phyloP scores from a whole-genome alignment of 208 protist genomes.

The Leishmania major region DNA sequence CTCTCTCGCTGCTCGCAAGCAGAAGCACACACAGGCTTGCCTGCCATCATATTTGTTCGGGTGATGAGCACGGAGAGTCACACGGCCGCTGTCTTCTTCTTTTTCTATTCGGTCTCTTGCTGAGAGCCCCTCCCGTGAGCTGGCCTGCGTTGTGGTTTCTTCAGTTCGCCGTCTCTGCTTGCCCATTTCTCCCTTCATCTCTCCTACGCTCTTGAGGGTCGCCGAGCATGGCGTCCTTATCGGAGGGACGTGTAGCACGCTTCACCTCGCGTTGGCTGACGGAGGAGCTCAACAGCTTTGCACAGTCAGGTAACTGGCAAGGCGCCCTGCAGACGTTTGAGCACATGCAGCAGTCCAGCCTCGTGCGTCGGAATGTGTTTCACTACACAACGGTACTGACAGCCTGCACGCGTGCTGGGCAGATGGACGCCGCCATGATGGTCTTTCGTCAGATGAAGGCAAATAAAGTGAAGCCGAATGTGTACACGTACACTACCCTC shows the following conservation, averaged over 20 bases:
- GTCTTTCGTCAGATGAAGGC: conserved; percentile 77
- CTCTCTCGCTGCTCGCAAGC: not conserved
- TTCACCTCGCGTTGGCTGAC: conserved; percentile 87
- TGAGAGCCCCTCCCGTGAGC: not conserved
- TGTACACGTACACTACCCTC: conserved; percentile 90
- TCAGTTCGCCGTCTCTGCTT: not conserved
- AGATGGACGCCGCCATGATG: conserved; percentile 67
- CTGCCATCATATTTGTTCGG: not conserved
- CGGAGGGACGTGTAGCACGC: conserved; percentile 57
- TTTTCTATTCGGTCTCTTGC: conserved; percentile 1
- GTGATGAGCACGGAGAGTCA: not conserved
- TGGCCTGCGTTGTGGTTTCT: not conserved
- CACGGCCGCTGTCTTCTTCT: not conserved
- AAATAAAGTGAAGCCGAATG: conserved; percentile 75
- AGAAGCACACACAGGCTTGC: not conserved
- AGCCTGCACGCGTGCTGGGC: conserved; percentile 73
- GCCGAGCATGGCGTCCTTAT: conserved; percentile 64
- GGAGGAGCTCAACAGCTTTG: conserved; percentile 80
- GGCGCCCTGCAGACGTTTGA: conserved; percentile 65
- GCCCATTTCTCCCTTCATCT: not conserved
- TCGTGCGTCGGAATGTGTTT: conserved; percentile 88
- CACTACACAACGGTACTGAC: conserved; percentile 90
- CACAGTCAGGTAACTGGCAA: conserved; percentile 81
- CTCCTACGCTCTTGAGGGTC: not conserved
- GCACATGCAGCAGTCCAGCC: conserved; percentile 62